Conservation (phyloP, 768 basidiomycete genomes). For the Boletus reticuloceps region DNA sequence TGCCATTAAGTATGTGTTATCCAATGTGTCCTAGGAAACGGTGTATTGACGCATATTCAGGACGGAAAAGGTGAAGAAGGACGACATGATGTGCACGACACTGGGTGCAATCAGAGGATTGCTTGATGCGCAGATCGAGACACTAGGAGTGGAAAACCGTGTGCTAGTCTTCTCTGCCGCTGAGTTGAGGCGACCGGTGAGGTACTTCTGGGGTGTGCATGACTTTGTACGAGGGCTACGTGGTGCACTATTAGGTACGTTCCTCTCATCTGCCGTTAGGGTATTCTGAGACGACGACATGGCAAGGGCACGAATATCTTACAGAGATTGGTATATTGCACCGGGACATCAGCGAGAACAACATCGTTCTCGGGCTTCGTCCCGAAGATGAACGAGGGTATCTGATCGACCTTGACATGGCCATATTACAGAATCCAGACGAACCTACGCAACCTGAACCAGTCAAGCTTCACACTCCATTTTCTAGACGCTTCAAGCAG, state of each 20-base stretch:
- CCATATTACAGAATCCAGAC: neutral
- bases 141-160: neutral
- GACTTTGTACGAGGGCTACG: conserved; percentile 17
- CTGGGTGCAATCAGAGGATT: neutral
- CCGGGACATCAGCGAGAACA: conserved; percentile 34
- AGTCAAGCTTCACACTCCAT: too few species aligned
- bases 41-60: neutral
- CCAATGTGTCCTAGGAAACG: too few species aligned
- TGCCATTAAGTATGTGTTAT: neutral
- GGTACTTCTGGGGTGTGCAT: conserved; percentile 16
- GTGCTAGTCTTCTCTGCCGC: neutral
- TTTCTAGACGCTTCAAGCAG: too few species aligned
- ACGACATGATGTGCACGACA: neutral
- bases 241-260: conserved; percentile 13
- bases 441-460: neutral
- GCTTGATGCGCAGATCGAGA: neutral
- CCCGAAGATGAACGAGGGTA: neutral
- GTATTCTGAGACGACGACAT: neutral
- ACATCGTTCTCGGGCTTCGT: conserved; percentile 27
- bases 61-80: neutral
- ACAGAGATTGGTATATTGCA: conserved; percentile 25
- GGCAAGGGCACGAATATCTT: conserved; percentile 16
- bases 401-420: neutral
- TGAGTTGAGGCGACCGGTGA: neutral
- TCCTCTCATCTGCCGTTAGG: neutral